These are phyloP conservation scores for Centaurea solstitialis DNA, from an alignment of 129 eudicot genomes.

Conservation along the genomic window DNA sequence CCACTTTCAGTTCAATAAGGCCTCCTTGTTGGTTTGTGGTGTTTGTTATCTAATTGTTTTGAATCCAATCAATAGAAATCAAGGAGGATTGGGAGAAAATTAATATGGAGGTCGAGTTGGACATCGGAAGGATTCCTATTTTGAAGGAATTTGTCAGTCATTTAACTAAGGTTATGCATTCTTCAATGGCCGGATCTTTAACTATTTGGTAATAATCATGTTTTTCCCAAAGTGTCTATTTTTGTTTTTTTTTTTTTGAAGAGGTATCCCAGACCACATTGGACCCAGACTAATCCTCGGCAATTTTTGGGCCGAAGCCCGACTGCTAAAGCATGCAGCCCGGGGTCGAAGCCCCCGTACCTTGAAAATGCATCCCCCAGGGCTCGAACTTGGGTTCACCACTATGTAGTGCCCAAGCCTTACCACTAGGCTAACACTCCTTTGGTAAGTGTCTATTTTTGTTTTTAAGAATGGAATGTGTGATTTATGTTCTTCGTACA, in stretches of 20 bases:
- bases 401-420: too few species aligned
- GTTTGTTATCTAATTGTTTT: neutral
- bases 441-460: too few species aligned
- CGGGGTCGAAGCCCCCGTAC: too few species aligned
- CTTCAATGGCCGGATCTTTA: slow-evolving; percentile 67
- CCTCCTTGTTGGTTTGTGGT: slow-evolving; percentile 65
- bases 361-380: too few species aligned
- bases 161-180: slow-evolving; percentile 76
- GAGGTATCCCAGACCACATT: too few species aligned
- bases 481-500: neutral
- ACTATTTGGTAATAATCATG: slow-evolving; percentile 60
- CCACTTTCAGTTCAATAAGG: slow-evolving; percentile 69
- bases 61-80: neutral
- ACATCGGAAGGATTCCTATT: slow-evolving; percentile 51
- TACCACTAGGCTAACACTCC: too few species aligned
- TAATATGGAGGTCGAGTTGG: slow-evolving; percentile 83
- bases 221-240: neutral
- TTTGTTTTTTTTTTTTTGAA: too few species aligned
- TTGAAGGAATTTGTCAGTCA: slow-evolving; percentile 77
- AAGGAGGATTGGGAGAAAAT: slow-evolving; percentile 2
- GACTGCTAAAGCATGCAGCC: too few species aligned
- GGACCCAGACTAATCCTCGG: too few species aligned
- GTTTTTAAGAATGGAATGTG: neutral
- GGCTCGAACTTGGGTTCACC: too few species aligned
- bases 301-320: too few species aligned